Percentiles rank a stretch among this genome's conserved stretches.
These are phyloP conservation scores for Pseudopithomyces chartarum DNA, from an alignment of 2,329 filamentous ascomycete genomes.

Conservation along the genomic window DNA sequence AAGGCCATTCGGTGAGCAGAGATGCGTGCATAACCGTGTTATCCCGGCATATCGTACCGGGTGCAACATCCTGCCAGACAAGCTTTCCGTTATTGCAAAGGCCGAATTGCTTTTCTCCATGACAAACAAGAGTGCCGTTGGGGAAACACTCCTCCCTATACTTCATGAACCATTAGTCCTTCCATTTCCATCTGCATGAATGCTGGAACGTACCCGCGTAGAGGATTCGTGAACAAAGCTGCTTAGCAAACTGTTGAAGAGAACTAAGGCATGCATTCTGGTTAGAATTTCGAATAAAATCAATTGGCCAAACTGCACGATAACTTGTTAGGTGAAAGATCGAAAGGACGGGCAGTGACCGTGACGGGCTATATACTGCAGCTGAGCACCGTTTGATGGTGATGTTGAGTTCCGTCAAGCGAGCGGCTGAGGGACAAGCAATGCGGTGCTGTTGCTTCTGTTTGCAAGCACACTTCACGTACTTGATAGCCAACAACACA, in stretches of 20 bases:
- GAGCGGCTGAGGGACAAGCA: too few species aligned
- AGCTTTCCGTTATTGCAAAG: constrained; percentile 39
- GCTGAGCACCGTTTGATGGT: not conserved
- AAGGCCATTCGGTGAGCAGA: not conserved
- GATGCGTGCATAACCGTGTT: constrained; percentile 3
- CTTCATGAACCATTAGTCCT: not conserved
- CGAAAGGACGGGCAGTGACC: too few species aligned
- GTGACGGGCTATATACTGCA: not conserved
- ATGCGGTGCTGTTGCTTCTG: not conserved
- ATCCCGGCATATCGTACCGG: constrained; percentile 42
- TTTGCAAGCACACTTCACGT: not conserved
- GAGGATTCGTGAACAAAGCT: not conserved
- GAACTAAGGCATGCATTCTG: not conserved
- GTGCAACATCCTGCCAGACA: constrained; percentile 36
- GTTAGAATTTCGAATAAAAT: constrained; percentile 18
- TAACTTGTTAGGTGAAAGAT: not conserved
- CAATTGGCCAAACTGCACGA: not conserved
- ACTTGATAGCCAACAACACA: not conserved
- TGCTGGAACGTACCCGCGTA: not conserved
- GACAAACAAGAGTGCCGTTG: constrained; percentile 28
- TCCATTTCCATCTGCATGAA: not conserved
- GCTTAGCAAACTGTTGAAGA: not conserved
- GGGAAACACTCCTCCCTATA: not conserved
- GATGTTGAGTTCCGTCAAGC: too few species aligned
- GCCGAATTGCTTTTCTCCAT: constrained; percentile 34